Percentiles rank a stretch among this genome's conserved stretches.
These are phyloP conservation scores for Cladosporium sp. DNA, from an alignment of 2,329 filamentous ascomycete species.

Conservation along the genomic window DNA sequence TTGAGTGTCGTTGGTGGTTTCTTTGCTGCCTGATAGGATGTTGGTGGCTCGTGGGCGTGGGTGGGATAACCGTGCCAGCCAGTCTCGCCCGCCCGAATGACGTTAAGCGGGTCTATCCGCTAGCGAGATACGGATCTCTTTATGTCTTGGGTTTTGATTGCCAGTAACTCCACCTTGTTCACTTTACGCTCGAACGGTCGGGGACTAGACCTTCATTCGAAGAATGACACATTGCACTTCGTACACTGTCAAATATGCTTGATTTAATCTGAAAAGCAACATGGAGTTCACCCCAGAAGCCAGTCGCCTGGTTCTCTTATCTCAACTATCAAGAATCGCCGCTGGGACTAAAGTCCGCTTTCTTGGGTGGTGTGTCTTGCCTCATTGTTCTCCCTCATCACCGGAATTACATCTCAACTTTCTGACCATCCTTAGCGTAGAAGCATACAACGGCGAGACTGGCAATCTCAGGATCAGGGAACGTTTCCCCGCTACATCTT, in stretches of 20 bases:
- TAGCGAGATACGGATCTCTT: too few species aligned
- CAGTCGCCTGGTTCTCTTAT: constrained; percentile 45
- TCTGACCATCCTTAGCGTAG: constrained; percentile 49
- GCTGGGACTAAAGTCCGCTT: constrained; percentile 82
- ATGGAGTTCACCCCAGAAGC: constrained; percentile 49
- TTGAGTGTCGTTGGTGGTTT: neutral
- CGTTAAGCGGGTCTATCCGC: too few species aligned
- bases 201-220: too few species aligned
- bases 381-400: neutral
- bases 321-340: constrained; percentile 35
- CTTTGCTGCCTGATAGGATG: neutral
- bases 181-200: neutral
- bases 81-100: constrained; percentile 3
- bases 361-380: constrained; percentile 71
- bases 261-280: too few species aligned
- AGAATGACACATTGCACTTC: too few species aligned
- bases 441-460: constrained; percentile 52
- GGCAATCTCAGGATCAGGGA: constrained; percentile 67
- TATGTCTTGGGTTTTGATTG: neutral
- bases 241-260: too few species aligned
- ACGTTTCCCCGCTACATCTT: constrained; percentile 48
- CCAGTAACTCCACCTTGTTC: neutral
- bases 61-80: neutral
- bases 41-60: neutral
- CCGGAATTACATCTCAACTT: constrained; percentile 7